Conservation (phyloP, 208 protist genomes). For the Vickermania spadyakhi region DNA sequence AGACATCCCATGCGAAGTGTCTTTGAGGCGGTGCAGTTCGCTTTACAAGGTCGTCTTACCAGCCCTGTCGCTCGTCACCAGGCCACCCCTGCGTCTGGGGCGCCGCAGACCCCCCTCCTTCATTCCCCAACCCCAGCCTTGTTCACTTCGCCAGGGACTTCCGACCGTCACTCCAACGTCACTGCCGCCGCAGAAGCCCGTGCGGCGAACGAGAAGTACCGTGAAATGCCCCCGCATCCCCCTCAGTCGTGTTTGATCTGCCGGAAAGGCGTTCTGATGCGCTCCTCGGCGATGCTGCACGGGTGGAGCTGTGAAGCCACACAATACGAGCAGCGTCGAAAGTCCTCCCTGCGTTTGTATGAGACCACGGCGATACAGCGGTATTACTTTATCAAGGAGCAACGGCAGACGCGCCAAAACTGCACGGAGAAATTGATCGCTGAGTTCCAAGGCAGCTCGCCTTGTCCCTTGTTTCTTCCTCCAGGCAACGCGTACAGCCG, state of each 20-base stretch:
- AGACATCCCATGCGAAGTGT: too few species aligned
- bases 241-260: constrained; percentile 54
- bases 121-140: neutral
- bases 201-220: neutral
- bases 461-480: too few species aligned
- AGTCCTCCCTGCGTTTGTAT: constrained; percentile 19
- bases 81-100: too few species aligned
- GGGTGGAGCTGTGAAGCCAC: constrained; percentile 78
- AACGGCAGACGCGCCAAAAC: constrained; percentile 24
- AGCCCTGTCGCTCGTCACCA: too few species aligned
- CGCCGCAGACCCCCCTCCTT: neutral
- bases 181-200: neutral
- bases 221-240: neutral
- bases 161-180: neutral
- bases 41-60: too few species aligned
- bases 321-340: constrained; percentile 18
- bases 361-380: constrained; percentile 45
- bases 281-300: constrained; percentile 37
- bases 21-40: too few species aligned
- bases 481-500: too few species aligned
- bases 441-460: constrained; percentile 20
- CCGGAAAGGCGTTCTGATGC: constrained; percentile 25
- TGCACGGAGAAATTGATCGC: constrained; percentile 34
- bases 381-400: constrained; percentile 61
- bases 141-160: too few species aligned